phyloP scores from a whole-genome alignment of 2,329 filamentous ascomycete genomes.

The Talaromyces islandicus region DNA sequence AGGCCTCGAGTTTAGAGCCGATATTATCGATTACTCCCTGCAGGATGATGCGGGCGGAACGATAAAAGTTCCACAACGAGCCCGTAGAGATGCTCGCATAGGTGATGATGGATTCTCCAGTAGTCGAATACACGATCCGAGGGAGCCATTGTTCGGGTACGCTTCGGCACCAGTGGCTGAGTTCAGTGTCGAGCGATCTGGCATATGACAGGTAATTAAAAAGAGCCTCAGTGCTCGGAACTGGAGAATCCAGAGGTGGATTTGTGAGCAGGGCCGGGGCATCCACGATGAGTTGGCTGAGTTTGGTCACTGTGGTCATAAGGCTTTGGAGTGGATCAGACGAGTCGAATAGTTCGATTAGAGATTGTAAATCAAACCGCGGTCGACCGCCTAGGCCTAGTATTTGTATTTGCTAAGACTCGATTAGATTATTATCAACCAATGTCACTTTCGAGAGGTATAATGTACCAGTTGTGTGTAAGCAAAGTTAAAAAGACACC shows the following conservation, averaged over 20 bases:
- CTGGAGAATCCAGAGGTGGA: neutral
- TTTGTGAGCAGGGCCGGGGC: neutral
- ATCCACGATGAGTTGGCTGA: slow-evolving; percentile 24
- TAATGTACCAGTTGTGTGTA: slow-evolving; percentile 29
- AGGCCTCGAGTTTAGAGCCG: slow-evolving; percentile 13
- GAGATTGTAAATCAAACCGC: slow-evolving; percentile 23
- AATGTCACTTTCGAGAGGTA: neutral
- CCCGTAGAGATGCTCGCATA: slow-evolving; percentile 24
- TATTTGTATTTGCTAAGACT: slow-evolving; percentile 27
- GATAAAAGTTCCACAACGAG: slow-evolving; percentile 31
- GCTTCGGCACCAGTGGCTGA: slow-evolving; percentile 24
- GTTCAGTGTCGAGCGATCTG: slow-evolving; percentile 22
- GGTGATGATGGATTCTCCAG: slow-evolving; percentile 25
- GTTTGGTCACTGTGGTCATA: slow-evolving; percentile 24
- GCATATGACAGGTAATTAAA: slow-evolving; percentile 20
- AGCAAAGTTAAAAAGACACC: slow-evolving; percentile 32
- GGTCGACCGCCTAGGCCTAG: slow-evolving; percentile 27
- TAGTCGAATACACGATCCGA: slow-evolving; percentile 22
- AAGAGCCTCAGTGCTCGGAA: slow-evolving; percentile 6
- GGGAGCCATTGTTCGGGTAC: slow-evolving; percentile 29
- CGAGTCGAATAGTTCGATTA: slow-evolving; percentile 20
- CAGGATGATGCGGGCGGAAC: slow-evolving; percentile 27
- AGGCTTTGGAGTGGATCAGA: slow-evolving; percentile 26
- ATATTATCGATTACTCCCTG: slow-evolving; percentile 25
- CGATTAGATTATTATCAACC: slow-evolving; percentile 2